Conservation (phyloP, 305 asterid genomes). For the Rubia tinctorum region DNA sequence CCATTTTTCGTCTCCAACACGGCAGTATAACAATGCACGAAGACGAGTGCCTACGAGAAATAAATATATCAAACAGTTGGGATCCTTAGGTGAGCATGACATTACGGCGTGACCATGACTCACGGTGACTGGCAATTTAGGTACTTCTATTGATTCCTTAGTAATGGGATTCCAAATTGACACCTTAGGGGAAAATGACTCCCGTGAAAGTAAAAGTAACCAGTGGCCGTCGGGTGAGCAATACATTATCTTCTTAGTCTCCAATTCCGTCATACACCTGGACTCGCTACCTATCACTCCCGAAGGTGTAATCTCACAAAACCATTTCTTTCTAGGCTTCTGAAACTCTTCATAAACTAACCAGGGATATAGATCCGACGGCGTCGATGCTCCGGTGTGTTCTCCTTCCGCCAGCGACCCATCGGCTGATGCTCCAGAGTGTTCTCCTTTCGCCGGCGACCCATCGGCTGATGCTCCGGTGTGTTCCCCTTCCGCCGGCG, state of each 20-base stretch:
- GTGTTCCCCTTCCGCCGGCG: background rate
- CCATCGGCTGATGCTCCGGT: no score
- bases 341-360: background rate
- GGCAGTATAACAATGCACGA: background rate
- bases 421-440: background rate
- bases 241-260: background rate
- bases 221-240: background rate
- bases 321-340: background rate
- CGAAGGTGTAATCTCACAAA: background rate
- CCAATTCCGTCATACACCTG: background rate
- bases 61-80: background rate
- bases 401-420: background rate
- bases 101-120: background rate
- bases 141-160: background rate
- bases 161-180: background rate
- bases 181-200: background rate
- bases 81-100: background rate
- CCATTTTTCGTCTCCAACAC: background rate
- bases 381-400: background rate
- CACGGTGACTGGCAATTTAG: background rate
- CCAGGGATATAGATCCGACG: background rate
- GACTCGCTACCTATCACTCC: background rate
- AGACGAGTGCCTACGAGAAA: no score
- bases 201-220: background rate
- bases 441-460: no score